Percentiles rank a stretch among this genome's conserved stretches.
These are phyloP conservation scores for Salvia miltiorrhiza DNA, from an alignment of 257 asterid genomes.

Conservation along the genomic window DNA sequence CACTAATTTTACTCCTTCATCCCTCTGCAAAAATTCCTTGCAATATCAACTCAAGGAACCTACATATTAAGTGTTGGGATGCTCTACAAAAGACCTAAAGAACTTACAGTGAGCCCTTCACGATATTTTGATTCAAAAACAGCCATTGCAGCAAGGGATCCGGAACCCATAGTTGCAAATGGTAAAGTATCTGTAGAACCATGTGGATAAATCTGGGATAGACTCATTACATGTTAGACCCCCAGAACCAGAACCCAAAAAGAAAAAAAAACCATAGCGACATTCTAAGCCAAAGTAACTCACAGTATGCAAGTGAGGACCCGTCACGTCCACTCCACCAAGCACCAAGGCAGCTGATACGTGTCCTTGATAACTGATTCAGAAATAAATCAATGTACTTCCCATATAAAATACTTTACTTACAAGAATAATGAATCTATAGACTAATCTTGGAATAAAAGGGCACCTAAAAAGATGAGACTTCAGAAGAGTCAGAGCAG, in stretches of 20 bases:
- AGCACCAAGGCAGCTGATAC: slow-evolving; percentile 95
- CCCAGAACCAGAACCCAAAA: not conserved
- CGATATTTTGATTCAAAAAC: slow-evolving; percentile 81
- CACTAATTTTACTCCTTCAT: slow-evolving; percentile 78
- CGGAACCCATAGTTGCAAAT: slow-evolving; percentile 98
- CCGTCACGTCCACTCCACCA: slow-evolving; percentile 90
- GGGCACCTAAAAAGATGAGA: slow-evolving; percentile 82
- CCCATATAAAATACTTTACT: slow-evolving; percentile 15
- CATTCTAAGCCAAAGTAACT: slow-evolving; percentile 28
- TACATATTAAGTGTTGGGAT: not conserved
- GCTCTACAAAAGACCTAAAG: slow-evolving; percentile 7
- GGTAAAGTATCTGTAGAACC: slow-evolving; percentile 98
- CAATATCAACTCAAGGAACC: slow-evolving; percentile 16
- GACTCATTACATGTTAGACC: slow-evolving; percentile 20
- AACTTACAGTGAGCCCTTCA: slow-evolving; percentile 81
- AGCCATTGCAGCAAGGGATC: slow-evolving; percentile 98
- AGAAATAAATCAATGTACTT: slow-evolving; percentile 23
- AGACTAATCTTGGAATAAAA: slow-evolving; percentile 9
- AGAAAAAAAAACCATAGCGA: not conserved
- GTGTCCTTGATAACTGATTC: slow-evolving; percentile 74
- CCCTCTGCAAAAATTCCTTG: slow-evolving; percentile 50
- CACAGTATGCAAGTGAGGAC: slow-evolving; percentile 95
- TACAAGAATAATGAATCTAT: slow-evolving; percentile 1
- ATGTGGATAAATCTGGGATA: slow-evolving; percentile 84
- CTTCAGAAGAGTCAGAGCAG: slow-evolving; percentile 80